Conservation (phyloP, 176 grass and related monocot species). For the Cymbopogon citratus region DNA sequence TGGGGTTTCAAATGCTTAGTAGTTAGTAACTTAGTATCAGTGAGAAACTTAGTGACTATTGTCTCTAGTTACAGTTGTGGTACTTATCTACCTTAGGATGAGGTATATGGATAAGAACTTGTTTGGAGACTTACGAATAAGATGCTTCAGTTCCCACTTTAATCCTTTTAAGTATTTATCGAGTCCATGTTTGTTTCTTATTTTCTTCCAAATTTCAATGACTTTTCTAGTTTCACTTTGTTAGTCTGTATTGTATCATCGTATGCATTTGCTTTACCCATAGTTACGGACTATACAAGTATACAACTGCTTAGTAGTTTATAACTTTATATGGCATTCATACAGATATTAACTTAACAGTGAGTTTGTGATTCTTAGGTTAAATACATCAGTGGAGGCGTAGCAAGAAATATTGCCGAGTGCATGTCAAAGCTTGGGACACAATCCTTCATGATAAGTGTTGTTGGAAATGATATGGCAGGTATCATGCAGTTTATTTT, state of each 20-base stretch:
- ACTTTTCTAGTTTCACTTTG: not conserved
- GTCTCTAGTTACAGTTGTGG: not conserved
- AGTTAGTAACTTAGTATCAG: not conserved
- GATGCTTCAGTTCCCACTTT: not conserved
- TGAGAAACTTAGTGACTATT: not conserved
- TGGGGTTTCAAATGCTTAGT: not conserved
- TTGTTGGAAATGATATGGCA: slow-evolving; percentile 83
- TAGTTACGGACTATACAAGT: not conserved
- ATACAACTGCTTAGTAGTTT: slow-evolving; percentile 16
- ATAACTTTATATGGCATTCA: not conserved
- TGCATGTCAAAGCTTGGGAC: slow-evolving; percentile 90
- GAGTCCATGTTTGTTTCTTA: not conserved
- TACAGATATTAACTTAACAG: not conserved
- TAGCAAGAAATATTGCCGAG: slow-evolving; percentile 94
- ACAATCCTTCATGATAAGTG: slow-evolving; percentile 80
- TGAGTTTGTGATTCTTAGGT: slow-evolving; percentile 41
- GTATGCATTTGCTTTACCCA: not conserved
- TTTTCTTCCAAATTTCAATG: not conserved
- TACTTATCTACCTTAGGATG: slow-evolving; percentile 3
- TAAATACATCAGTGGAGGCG: slow-evolving; percentile 70
- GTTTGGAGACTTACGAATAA: not conserved
- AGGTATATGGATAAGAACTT: not conserved
- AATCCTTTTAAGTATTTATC: not conserved
- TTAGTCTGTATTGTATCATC: not conserved
- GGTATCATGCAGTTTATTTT: slow-evolving; percentile 38